Percentiles rank a stretch among this genome's conserved stretches.
phyloP scores from a whole-genome alignment of 257 asterid species.

The Mitragyna speciosa region DNA sequence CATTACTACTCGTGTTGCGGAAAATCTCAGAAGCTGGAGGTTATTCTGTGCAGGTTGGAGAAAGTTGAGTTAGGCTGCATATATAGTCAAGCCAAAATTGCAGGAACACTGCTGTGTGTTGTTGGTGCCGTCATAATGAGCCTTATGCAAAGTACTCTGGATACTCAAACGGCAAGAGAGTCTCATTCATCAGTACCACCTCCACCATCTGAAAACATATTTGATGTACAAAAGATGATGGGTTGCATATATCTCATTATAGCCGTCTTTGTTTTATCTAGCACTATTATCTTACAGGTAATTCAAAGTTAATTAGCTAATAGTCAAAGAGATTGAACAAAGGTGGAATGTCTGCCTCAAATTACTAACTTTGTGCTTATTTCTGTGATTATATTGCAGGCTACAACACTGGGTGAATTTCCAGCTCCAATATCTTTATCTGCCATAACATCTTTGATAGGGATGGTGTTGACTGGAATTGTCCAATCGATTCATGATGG shows the following conservation, averaged over 20 bases:
- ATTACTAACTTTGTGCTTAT: not conserved
- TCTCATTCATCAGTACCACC: slow-evolving; percentile 15
- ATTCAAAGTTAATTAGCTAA: not conserved
- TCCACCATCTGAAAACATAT: slow-evolving; percentile 16
- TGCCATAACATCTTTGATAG: slow-evolving; percentile 67
- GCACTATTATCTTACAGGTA: slow-evolving; percentile 79
- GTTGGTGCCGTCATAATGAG: slow-evolving; percentile 76
- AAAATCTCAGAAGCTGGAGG: not conserved
- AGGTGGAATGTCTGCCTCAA: not conserved
- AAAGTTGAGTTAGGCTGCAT: slow-evolving; percentile 59
- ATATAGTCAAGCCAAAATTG: slow-evolving; percentile 74
- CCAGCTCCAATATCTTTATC: slow-evolving; percentile 77
- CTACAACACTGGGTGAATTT: slow-evolving; percentile 59
- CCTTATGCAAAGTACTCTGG: slow-evolving; percentile 56
- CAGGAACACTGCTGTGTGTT: slow-evolving; percentile 75
- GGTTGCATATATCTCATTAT: slow-evolving; percentile 75
- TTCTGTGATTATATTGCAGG: slow-evolving; percentile 41
- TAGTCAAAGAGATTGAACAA: not conserved
- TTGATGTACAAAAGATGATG: slow-evolving; percentile 41
- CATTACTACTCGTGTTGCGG: fast-evolving
- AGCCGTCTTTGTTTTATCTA: slow-evolving; percentile 65
- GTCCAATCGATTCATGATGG: slow-evolving; percentile 44
- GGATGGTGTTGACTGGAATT: slow-evolving; percentile 49
- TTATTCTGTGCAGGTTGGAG: slow-evolving; percentile 59
- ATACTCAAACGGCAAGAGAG: slow-evolving; percentile 15